These are phyloP conservation scores for Ramaria rubella DNA, from an alignment of 768 basidiomycete species.

Conservation along the genomic window DNA sequence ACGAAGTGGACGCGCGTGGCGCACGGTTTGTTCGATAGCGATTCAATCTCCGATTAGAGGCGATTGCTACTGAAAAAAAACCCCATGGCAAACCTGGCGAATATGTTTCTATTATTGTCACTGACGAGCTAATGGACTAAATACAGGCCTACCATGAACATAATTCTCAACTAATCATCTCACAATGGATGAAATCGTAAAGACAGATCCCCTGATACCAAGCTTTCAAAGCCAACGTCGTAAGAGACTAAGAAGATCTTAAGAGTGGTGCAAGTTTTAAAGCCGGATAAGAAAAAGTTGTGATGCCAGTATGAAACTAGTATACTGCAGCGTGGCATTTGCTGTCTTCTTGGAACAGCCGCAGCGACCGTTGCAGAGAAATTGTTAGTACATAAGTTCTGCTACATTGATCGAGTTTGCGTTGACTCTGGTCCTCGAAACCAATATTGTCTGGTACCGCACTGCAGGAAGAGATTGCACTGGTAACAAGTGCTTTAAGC, in stretches of 20 bases:
- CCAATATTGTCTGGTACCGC: constrained; percentile 61
- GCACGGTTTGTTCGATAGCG: not conserved
- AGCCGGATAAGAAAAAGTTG: constrained; percentile 39
- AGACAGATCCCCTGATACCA: constrained; percentile 70
- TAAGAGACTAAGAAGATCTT: constrained; percentile 29
- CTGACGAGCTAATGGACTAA: constrained; percentile 43
- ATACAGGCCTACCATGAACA: constrained; percentile 58
- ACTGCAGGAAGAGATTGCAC: no score
- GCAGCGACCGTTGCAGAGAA: constrained; percentile 45
- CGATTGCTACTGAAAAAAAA: not conserved
- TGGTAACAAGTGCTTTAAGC: no score
- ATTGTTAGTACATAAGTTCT: constrained; percentile 63
- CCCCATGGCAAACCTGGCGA: not conserved
- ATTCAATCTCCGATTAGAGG: not conserved
- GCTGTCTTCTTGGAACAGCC: constrained; percentile 35
- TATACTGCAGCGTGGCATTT: constrained; percentile 56
- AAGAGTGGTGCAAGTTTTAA: constrained; percentile 33
- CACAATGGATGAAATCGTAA: constrained; percentile 50
- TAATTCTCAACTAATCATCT: constrained; percentile 40
- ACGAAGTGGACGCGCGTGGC: not conserved
- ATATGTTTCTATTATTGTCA: not conserved
- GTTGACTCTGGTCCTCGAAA: constrained; percentile 47
- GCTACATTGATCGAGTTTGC: constrained; percentile 49
- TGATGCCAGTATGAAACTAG: constrained; percentile 36
- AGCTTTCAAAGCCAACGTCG: no score